phyloP scores from a whole-genome alignment of 1,284 basidiomycete species.

The Fomitopsis pinicola region DNA sequence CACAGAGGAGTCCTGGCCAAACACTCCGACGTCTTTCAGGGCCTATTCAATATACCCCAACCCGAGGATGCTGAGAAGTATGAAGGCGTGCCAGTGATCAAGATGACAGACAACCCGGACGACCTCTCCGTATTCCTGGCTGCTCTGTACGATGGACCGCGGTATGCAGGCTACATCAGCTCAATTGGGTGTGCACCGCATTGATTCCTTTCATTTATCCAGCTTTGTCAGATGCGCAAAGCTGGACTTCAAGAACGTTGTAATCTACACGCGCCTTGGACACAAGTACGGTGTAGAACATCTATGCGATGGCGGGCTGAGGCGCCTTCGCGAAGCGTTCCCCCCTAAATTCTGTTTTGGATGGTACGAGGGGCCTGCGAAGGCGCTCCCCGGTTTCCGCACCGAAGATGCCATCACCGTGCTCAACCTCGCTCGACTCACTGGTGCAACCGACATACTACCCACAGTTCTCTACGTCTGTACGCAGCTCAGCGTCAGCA shows the following conservation, averaged over 20 bases:
- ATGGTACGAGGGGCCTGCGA: too few species aligned
- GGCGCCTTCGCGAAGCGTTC: background rate
- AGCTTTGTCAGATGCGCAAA: background rate
- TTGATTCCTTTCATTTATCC: background rate
- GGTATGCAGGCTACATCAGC: background rate
- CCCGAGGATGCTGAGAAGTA: constrained; percentile 2
- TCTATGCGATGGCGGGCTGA: background rate
- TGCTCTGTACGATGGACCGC: constrained; percentile 2
- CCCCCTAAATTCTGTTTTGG: background rate
- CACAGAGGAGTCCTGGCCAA: constrained; percentile 6
- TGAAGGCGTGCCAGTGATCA: constrained; percentile 3
- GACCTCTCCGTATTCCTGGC: constrained; percentile 6
- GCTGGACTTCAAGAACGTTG: background rate
- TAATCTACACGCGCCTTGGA: background rate
- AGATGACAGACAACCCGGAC: constrained; percentile 2
- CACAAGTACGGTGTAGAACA: background rate
- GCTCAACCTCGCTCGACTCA: background rate
- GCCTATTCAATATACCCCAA: constrained; percentile 6
- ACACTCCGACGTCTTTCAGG: constrained; percentile 10
- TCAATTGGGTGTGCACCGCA: background rate
- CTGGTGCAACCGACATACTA: background rate
- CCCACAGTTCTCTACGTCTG: background rate
- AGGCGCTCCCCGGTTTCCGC: background rate
- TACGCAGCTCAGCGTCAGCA: background rate
- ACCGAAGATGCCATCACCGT: background rate